phyloP scores from a whole-genome alignment of 441 rosid genomes.

The Corymbia citriodora region DNA sequence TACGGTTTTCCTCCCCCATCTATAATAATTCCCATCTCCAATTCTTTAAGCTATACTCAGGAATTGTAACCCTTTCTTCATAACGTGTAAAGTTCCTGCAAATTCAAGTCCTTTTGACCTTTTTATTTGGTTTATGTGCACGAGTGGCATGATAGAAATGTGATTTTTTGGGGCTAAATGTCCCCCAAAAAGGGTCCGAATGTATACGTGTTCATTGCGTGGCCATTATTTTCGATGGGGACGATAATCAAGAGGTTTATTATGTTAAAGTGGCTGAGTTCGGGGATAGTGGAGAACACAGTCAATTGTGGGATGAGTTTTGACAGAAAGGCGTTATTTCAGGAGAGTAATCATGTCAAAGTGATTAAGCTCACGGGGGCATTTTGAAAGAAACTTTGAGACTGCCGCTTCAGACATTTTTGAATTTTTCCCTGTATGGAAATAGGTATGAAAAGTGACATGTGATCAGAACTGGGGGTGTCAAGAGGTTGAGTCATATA shows the following conservation, averaged over 20 bases:
- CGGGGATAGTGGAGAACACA: neutral
- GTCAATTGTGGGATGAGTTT: neutral
- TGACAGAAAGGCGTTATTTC: accelerated
- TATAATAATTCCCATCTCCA: neutral
- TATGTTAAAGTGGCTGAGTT: neutral
- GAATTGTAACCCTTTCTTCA: neutral
- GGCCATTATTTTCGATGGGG: neutral
- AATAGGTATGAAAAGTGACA: neutral
- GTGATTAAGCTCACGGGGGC: neutral
- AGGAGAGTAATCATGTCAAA: neutral
- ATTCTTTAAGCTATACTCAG: neutral
- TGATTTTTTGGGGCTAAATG: neutral
- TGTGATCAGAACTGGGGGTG: no score
- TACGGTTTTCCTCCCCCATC: neutral
- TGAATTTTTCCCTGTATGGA: neutral
- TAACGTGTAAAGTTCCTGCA: neutral
- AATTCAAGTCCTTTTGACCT: neutral
- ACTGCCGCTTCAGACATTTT: neutral
- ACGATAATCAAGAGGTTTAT: neutral
- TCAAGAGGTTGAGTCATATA: no score
- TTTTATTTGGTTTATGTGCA: neutral
- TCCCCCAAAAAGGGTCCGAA: neutral
- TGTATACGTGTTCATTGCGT: neutral
- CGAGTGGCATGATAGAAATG: neutral
- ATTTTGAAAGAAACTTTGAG: neutral